Evolutionary conservation across 2,329 filamentous ascomycete species (phyloP).

Genomic region (Pleomassaria siparia): DNA sequence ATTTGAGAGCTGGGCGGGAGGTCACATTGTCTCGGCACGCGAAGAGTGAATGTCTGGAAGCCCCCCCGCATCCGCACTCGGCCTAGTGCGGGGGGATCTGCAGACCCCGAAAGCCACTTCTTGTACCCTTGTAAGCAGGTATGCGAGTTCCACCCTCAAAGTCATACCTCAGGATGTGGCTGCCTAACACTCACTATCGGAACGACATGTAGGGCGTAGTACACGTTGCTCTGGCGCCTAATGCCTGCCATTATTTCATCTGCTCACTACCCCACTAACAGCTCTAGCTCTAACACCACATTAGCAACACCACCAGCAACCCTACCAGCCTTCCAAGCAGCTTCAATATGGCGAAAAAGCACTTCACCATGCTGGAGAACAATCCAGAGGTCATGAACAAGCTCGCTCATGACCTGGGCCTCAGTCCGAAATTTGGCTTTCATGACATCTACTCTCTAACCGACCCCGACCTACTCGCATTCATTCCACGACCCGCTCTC

Average conservation of each 20-base stretch:
- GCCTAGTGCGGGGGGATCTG: constrained; percentile 17
- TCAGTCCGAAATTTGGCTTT: constrained; percentile 51
- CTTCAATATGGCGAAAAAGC: constrained; percentile 3
- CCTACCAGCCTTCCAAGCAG: background rate
- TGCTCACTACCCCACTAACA: background rate
- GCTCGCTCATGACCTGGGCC: constrained; percentile 54
- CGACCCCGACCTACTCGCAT: constrained; percentile 51
- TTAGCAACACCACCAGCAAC: background rate
- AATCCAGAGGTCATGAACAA: constrained; percentile 53
- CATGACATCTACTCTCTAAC: constrained; percentile 57
- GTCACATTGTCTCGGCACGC: background rate
- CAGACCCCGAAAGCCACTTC: background rate
- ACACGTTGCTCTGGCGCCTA: background rate
- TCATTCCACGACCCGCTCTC: constrained; percentile 56
- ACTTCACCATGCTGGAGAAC: constrained; percentile 36
- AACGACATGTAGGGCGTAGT: background rate
- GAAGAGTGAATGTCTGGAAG: background rate
- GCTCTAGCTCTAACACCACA: background rate
- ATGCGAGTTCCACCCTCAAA: background rate
- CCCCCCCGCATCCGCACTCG: constrained; percentile 10
- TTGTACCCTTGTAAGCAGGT: background rate
- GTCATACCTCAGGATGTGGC: background rate
- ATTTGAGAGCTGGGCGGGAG: background rate
- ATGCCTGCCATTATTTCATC: background rate
- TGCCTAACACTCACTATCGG: background rate